Base-by-base conservation (phyloP, 257 asterid species). In the Eucommia ulmoides region DNA sequence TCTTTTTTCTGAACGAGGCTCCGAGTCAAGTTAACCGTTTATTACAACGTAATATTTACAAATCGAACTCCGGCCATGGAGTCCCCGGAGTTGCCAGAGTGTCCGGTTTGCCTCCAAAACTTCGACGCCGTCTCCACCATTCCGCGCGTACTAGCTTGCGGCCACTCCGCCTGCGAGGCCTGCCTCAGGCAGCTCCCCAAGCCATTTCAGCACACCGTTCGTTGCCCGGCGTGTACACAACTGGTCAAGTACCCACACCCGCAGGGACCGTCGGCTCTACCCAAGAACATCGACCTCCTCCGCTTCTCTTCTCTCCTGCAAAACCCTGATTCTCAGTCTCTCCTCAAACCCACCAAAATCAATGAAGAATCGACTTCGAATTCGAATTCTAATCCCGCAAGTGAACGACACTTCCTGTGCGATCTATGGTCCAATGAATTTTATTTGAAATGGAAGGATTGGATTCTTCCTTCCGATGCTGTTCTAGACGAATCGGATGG, bases 221-320 rank as follows among this genome's bases (percentile, higher is more conserved):
- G 97, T 50, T 89, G 96, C 67, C 81, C 94, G 25, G 73, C 81
- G 21, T 89, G 97, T 59, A 84, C 85, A 20, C 84, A 70, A 25
- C 84, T 84, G 33, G 72, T 78, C 29, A 82, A 78, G 65, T 60
- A 78, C 15, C 88, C 92, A 17, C 65, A 59, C 41, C 42, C 45
- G 15, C 45, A 38, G 15, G 45, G 55, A 20, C 76, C 73, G 44
- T 70, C 93, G 1, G 75, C 74, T 50, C 83, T 84, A 45, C 97
- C 97, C 42, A 89, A 89, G 71, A 89, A 89, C 72, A 78, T 89
- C 50, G 97, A 84, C 74, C 94, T 89, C 46, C 82, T 89, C 33
- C 81, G 73, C 63, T 62, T 79, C 55, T 88, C 89, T 41, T 69
- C 75, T 18, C 51, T 50, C 45, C 73, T 79, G 48, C 76, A 65